Conservation (phyloP, 2,329 filamentous ascomycete species). For the Fusarium multiceps region DNA sequence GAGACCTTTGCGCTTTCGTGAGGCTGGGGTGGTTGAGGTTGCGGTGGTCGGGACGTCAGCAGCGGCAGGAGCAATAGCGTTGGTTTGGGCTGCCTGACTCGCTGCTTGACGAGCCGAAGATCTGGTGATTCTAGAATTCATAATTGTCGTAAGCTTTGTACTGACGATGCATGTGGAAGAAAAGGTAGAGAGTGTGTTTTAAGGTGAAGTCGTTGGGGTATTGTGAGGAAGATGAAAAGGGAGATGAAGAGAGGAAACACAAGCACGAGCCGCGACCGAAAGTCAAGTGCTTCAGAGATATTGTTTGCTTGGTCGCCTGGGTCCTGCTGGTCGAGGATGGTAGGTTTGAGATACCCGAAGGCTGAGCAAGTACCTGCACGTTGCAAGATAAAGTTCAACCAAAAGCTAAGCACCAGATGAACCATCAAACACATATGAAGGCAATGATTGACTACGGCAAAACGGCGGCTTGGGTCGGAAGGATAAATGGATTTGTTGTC, state of each 20-base stretch:
- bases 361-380: not conserved
- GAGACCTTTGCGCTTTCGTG: slow-evolving; percentile 82
- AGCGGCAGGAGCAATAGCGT: slow-evolving; percentile 55
- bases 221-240: slow-evolving; percentile 28
- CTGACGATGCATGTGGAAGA: slow-evolving; percentile 38
- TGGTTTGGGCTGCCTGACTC: slow-evolving; percentile 64
- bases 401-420: not conserved
- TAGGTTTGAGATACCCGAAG: slow-evolving; percentile 6
- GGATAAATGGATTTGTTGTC: slow-evolving; percentile 28
- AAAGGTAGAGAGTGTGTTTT: slow-evolving; percentile 33
- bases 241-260: slow-evolving; percentile 31
- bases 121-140: slow-evolving; percentile 96
- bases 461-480: slow-evolving; percentile 11
- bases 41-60: slow-evolving; percentile 55
- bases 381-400: slow-evolving; percentile 10
- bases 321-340: slow-evolving; percentile 6
- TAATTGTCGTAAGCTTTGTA: slow-evolving; percentile 69
- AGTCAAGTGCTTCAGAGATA: slow-evolving; percentile 33
- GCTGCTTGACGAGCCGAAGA: slow-evolving; percentile 92
- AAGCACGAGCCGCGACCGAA: slow-evolving; percentile 25
- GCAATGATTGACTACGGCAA: slow-evolving; percentile 9
- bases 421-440: slow-evolving; percentile 6
- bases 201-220: slow-evolving; percentile 27
- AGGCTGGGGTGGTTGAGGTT: slow-evolving; percentile 56
- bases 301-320: slow-evolving; percentile 20